Evolutionary conservation across 371 early-diverging fungal genomes (phyloP), one percentile per base, ranked within the genome.

Genomic region (Paraphysoderma sedebokerense): DNA sequence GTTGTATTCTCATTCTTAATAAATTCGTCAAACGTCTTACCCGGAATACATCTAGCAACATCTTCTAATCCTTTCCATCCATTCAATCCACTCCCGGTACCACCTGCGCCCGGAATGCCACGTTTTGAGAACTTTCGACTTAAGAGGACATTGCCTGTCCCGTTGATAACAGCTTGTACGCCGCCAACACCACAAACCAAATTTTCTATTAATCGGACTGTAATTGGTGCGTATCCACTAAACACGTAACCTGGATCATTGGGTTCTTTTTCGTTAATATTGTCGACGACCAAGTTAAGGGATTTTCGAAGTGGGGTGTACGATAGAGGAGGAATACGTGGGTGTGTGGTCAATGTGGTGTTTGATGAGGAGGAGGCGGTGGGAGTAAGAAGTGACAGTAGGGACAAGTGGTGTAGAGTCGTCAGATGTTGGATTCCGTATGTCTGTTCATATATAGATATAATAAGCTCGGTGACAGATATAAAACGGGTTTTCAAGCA

Each of bases 201-300:
- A 45, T 76, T 75, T 56, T 96, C 88, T n/a, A 93, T 70, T 28
- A 93, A 62, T 35, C 97, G 79, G 6, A 88, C 76, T 26, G 78
- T 77, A 26, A 91, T 47, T 3, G 97, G 95, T 1, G 92, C 95
- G 58, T 85, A 93, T 3, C 97, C 97, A 0, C 87, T 84, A 54
- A 87, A 92, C 15, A 91, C 92, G 52, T 88, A 92, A 0, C 87
- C 76, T 0, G 87, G 74, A 61, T 93, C 95, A 35, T 79, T 77
- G 0, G 90, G 88, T 33, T 79, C 70, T 29, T 76, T 72, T 50
- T 88, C 89, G 49, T 85, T 77, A 17, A 85, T 85, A 35, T 92
- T 82, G 20, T 49, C 61, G 20, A 86, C 84, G 49, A 85, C 76
- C 49, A 93, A 61, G 12, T 77, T 70, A 12, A 92, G 63, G n/a